Evolutionary conservation across 2,329 filamentous ascomycete genomes (phyloP).

Genomic region (Teratosphaeria zuluensis): DNA sequence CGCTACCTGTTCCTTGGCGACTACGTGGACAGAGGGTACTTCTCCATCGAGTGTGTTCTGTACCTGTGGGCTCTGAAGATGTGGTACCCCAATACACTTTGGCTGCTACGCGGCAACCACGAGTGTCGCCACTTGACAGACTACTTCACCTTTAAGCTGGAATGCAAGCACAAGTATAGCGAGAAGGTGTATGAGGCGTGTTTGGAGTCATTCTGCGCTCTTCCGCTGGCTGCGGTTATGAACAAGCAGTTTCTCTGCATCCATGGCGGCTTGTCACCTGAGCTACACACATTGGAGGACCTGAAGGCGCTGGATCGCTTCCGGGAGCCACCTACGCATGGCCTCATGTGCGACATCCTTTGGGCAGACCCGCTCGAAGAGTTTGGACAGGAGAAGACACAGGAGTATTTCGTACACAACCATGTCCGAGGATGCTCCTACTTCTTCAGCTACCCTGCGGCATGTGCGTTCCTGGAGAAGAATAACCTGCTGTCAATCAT

Average conservation of each 20-base stretch:
- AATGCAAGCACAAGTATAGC: slow-evolving; percentile 99
- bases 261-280: slow-evolving; percentile 89
- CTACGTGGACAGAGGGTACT: slow-evolving; percentile 97
- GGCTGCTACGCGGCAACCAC: slow-evolving; percentile 95
- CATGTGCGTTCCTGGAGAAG: slow-evolving; percentile 95
- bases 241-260: slow-evolving; percentile 99
- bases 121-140: slow-evolving; percentile 98
- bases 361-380: slow-evolving; percentile 98
- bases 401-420: slow-evolving; percentile 96
- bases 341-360: slow-evolving; percentile 97
- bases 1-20: slow-evolving; percentile 95
- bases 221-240: slow-evolving; percentile 94
- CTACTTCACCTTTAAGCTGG: slow-evolving; percentile 99
- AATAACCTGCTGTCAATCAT: slow-evolving; percentile 97
- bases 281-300: slow-evolving; percentile 91
- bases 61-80: slow-evolving; percentile 99
- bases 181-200: slow-evolving; percentile 94
- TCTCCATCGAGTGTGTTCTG: slow-evolving; percentile 97
- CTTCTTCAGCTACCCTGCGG: slow-evolving; percentile 97
- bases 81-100: slow-evolving; percentile 94
- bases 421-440: slow-evolving; percentile 97
- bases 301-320: slow-evolving; percentile 97
- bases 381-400: slow-evolving; percentile 97
- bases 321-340: slow-evolving; percentile 92
- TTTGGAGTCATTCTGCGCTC: slow-evolving; percentile 93